Percentiles rank a stretch among this genome's conserved stretches.
Evolutionary conservation across 495 filamentous ascomycete genomes (phyloP).

Genomic region (Diplogelasinospora grovesii): DNA sequence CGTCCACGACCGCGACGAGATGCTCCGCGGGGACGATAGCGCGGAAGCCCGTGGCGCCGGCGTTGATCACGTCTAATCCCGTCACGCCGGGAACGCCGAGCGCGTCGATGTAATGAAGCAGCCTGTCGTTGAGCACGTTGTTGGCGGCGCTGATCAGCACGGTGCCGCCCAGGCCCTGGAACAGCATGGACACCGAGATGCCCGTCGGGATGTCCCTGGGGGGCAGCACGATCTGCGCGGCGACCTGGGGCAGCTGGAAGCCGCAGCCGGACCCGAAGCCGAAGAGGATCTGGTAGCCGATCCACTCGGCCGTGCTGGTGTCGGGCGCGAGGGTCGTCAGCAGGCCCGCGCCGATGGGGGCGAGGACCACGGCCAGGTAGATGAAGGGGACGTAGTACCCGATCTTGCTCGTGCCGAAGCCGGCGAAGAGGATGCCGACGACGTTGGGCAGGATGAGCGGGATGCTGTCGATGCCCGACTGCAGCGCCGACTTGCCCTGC

Average conservation of each 20-base stretch:
- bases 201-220: slow-evolving; percentile 6
- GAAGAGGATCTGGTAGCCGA: slow-evolving; percentile 56
- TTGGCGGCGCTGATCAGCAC: slow-evolving; percentile 2
- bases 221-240: slow-evolving; percentile 43
- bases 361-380: slow-evolving; percentile 20
- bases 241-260: slow-evolving; percentile 47
- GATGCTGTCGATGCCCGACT: slow-evolving; percentile 42
- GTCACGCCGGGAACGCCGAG: too few relatives aligned
- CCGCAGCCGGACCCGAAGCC: slow-evolving; percentile 52
- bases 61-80: too few relatives aligned
- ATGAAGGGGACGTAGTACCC: slow-evolving; percentile 34
- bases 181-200: slow-evolving; percentile 3
- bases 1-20: too few relatives aligned
- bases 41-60: too few relatives aligned
- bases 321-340: slow-evolving; percentile 44
- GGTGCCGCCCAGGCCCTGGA: slow-evolving; percentile 4
- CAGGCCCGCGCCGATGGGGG: slow-evolving; percentile 16
- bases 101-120: too few relatives aligned
- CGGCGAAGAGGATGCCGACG: slow-evolving; percentile 25
- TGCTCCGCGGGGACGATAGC: too few relatives aligned
- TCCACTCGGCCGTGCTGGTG: slow-evolving; percentile 41
- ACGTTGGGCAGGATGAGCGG: slow-evolving; percentile 34
- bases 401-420: slow-evolving; percentile 22
- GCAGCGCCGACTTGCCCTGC: slow-evolving; percentile 30
- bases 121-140: too few relatives aligned